phyloP scores from a whole-genome alignment of 345 rosid species.

The Isatis tinctoria region DNA sequence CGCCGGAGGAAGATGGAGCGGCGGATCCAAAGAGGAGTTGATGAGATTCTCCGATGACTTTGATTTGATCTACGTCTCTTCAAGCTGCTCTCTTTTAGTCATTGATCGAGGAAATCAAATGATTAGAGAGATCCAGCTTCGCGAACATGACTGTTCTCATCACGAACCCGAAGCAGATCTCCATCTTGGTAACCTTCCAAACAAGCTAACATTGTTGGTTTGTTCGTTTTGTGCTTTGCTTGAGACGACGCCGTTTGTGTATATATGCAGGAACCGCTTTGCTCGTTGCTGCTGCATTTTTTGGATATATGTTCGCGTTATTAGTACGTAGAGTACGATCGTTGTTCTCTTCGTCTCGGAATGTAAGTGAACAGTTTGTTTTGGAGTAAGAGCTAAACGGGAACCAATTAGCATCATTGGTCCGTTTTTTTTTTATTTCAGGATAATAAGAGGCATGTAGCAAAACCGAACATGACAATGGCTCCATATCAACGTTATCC shows the following conservation, averaged over 20 bases:
- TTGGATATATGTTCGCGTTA: constrained; percentile 87
- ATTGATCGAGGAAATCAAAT: constrained; percentile 87
- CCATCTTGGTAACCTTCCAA: constrained; percentile 52
- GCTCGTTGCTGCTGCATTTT: constrained; percentile 72
- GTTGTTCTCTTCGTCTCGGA: constrained; percentile 51
- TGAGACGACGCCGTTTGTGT: neutral
- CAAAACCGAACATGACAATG: constrained; percentile 40
- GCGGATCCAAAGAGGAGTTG: constrained; percentile 48
- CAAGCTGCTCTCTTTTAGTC: constrained; percentile 81
- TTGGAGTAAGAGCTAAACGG: neutral
- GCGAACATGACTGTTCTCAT: constrained; percentile 63
- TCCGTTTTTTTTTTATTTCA: neutral
- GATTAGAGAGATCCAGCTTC: constrained; percentile 83
- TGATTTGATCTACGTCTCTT: constrained; percentile 66
- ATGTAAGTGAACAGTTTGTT: constrained; percentile 39
- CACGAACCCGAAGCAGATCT: constrained; percentile 50
- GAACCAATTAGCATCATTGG: neutral
- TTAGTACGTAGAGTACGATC: constrained; percentile 62
- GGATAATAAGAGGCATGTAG: constrained; percentile 44
- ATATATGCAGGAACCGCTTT: constrained; percentile 57
- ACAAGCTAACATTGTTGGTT: neutral
- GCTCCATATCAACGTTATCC: constrained; percentile 59
- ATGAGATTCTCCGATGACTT: constrained; percentile 84
- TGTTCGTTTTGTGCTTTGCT: neutral
- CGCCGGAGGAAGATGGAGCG: constrained; percentile 82